Conservation (phyloP, 495 filamentous ascomycete genomes). For the Mytilinidion resinicola region DNA sequence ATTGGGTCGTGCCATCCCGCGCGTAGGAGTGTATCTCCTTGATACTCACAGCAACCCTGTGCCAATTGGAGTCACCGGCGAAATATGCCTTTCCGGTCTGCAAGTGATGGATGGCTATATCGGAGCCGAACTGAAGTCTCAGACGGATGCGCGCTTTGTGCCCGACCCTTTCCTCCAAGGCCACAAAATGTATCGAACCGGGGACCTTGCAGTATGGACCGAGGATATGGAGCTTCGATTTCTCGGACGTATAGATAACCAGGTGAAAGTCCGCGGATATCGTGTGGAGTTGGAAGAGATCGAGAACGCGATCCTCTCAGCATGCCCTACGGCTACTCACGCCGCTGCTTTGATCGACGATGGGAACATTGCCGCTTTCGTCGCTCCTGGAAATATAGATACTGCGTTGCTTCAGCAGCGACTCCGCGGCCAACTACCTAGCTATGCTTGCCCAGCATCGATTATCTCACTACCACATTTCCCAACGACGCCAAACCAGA, state of each 20-base stretch:
- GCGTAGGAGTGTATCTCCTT: background rate
- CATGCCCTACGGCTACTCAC: background rate
- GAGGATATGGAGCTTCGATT: slow-evolving; percentile 41
- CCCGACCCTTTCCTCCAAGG: background rate
- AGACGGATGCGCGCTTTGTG: background rate
- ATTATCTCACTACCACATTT: slow-evolving; percentile 1
- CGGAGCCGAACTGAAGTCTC: background rate
- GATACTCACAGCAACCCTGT: slow-evolving; percentile 30
- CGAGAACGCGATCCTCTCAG: slow-evolving; percentile 43
- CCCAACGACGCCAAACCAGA: slow-evolving; percentile 11
- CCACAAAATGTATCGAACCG: slow-evolving; percentile 29
- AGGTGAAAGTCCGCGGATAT: slow-evolving; percentile 35
- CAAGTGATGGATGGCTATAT: slow-evolving; percentile 25
- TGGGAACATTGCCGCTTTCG: slow-evolving; percentile 1
- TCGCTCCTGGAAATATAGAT: background rate
- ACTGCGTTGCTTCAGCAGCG: background rate
- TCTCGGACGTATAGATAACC: slow-evolving; percentile 34
- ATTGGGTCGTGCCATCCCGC: slow-evolving; percentile 37
- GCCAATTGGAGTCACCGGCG: slow-evolving; percentile 41
- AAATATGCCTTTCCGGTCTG: slow-evolving; percentile 27
- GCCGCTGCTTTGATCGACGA: background rate
- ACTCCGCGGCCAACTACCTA: background rate
- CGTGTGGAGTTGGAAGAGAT: slow-evolving; percentile 43
- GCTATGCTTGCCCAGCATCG: slow-evolving; percentile 3
- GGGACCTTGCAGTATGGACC: slow-evolving; percentile 34